phyloP scores from a whole-genome alignment of 177 flowering plant species.

The Vitis hybrid region DNA sequence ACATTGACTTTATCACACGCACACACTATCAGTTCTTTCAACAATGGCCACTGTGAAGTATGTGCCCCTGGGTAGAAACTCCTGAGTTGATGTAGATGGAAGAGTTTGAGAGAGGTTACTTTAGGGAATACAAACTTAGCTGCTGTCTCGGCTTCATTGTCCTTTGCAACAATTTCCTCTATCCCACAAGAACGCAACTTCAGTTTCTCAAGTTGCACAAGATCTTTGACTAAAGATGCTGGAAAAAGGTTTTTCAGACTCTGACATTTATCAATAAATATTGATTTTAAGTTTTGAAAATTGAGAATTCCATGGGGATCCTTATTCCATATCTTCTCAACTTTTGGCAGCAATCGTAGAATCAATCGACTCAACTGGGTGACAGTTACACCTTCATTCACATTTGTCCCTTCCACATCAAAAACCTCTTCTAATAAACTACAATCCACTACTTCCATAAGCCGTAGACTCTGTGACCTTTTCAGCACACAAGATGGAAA shows the following conservation, averaged over 20 bases:
- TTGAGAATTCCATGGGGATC: not conserved
- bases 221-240: not conserved
- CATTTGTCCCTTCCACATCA: not conserved
- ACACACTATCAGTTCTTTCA: not conserved
- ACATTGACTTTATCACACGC: not conserved
- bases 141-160: not conserved
- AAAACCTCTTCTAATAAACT: not conserved
- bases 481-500: not conserved
- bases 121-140: not conserved
- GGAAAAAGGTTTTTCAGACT: not conserved
- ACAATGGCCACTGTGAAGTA: not conserved
- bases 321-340: not conserved
- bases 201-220: not conserved
- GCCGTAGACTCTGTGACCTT: not conserved
- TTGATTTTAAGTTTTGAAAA: too few species aligned
- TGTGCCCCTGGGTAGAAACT: not conserved
- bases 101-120: not conserved
- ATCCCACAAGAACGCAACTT: not conserved
- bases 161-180: not conserved
- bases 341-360: not conserved
- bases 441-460: not conserved
- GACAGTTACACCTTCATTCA: not conserved
- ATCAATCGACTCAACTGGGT: not conserved
- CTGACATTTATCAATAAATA: too few species aligned
- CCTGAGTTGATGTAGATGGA: not conserved